Conservation (phyloP, 2,329 filamentous ascomycete species). For the Dactylellina drechsleri region DNA sequence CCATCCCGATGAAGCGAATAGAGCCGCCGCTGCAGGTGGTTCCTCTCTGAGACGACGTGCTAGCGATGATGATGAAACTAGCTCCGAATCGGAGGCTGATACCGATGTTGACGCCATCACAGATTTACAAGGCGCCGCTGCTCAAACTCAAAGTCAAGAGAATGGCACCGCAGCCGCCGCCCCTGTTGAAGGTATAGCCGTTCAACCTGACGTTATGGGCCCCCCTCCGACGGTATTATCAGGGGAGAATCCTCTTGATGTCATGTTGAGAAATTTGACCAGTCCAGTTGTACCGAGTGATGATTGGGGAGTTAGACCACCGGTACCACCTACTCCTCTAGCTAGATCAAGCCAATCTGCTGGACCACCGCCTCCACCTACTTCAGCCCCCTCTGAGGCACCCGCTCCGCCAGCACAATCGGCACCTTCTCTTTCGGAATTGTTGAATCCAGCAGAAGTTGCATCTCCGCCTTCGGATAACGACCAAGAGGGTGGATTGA, state of each 20-base stretch:
- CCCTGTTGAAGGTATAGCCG: slow-evolving; percentile 27
- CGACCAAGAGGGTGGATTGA: slow-evolving; percentile 59
- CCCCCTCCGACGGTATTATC: slow-evolving; percentile 28
- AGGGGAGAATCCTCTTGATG: slow-evolving; percentile 16
- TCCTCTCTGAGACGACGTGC: slow-evolving; percentile 50
- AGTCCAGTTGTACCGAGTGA: slow-evolving; percentile 8
- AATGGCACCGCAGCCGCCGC: slow-evolving; percentile 38
- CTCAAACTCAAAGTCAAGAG: slow-evolving; percentile 42
- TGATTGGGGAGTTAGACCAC: background rate
- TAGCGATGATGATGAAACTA: slow-evolving; percentile 53
- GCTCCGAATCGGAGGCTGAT: slow-evolving; percentile 58
- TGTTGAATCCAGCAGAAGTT: slow-evolving; percentile 57
- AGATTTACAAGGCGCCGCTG: slow-evolving; percentile 56
- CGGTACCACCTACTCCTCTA: background rate
- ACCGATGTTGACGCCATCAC: slow-evolving; percentile 57
- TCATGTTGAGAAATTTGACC: slow-evolving; percentile 23
- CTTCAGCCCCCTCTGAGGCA: slow-evolving; percentile 1
- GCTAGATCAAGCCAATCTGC: slow-evolving; percentile 9
- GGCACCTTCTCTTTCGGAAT: slow-evolving; percentile 36
- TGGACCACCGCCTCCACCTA: slow-evolving; percentile 10
- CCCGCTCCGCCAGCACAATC: slow-evolving; percentile 14
- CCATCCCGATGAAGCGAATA: slow-evolving; percentile 52
- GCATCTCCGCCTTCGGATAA: slow-evolving; percentile 31
- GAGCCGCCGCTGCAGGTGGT: slow-evolving; percentile 36
- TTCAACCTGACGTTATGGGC: slow-evolving; percentile 28